Base-by-base conservation (phyloP, 768 basidiomycete genomes). In the Clavulina sp. region DNA sequence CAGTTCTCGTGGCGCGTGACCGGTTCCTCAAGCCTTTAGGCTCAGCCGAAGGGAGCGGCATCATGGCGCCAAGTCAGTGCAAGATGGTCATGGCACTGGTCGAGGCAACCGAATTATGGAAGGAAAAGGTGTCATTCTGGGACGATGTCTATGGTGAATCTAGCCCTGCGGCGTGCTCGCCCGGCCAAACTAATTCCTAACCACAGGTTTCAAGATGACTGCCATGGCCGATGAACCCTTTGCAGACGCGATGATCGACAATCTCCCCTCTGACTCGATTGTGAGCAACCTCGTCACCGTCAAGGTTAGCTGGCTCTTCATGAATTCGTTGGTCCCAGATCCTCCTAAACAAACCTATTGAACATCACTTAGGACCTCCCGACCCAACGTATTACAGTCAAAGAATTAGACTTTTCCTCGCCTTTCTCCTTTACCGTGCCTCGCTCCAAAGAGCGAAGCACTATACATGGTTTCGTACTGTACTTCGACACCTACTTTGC, bases 401-500 rank as follows among this genome's bases (percentile, higher is more conserved):
- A 75, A 24, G 80, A 87, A 51, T 78, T 93, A 38, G 78, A 87
- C 56, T 96, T 96, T 65, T 65, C 74, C 3, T 74, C 85, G 0
- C 62, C 80, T 0, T 97, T 96, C 68, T 71, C 69, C 1, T 73
- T 97, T n/a, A 64, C 70, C n/a, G 76, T 80, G 3, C 52, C 58
- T 1, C 60, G 60, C 31, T 59, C 61, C 1, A n/a, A n/a, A n/a
- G n/a, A n/a, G n/a, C n/a, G n/a, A n/a, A 73, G 55, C 73, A 77
- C 31, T 75, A 73, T 84, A 40, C 78, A 78, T 61, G 73, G 84
- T 4, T 79, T 97, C 67, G 71, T 95, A 24, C 76, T 91, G 18
- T 93, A 93, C 68, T 97, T 97, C 60, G 93, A 97, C 66, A 82
- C 84, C 0, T 96, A 91, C 71, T 96, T 97, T 71, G 78, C 77